Conservation (phyloP, 2,329 filamentous ascomycete species). For the Penicillium glabrum region DNA sequence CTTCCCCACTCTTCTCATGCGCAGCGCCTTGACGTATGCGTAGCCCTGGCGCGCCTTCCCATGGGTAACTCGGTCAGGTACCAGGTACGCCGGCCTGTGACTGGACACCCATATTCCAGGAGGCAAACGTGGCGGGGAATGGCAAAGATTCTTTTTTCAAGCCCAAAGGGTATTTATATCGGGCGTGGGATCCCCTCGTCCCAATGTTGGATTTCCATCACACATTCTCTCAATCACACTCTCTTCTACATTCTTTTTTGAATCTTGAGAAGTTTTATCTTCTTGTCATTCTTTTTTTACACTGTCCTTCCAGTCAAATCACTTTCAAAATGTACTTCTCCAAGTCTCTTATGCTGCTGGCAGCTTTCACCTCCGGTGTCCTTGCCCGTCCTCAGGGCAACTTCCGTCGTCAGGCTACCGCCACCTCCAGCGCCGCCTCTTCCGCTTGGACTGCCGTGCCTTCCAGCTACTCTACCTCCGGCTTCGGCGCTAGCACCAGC, state of each 20-base stretch:
- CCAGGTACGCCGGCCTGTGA: constrained; percentile 9
- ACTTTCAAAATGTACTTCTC: constrained; percentile 30
- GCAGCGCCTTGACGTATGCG: constrained; percentile 8
- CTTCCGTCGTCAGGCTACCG: constrained; percentile 21
- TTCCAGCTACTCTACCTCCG: constrained; percentile 24
- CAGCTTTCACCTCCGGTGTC: constrained; percentile 27
- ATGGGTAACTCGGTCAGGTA: constrained; percentile 9
- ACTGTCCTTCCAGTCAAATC: constrained; percentile 9
- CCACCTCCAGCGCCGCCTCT: constrained; percentile 1
- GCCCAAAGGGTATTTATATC: neutral
- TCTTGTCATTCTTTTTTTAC: neutral
- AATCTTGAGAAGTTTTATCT: neutral
- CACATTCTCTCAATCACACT: neutral
- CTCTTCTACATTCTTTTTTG: neutral
- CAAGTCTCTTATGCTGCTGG: constrained; percentile 34
- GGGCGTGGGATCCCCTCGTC: neutral
- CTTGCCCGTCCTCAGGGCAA: constrained; percentile 22
- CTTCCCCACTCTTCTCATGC: neutral
- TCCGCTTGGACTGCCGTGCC: constrained; percentile 20
- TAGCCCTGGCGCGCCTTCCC: constrained; percentile 1
- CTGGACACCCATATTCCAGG: neutral
- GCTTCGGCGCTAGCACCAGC: constrained; percentile 33
- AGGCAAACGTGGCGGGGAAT: constrained; percentile 1
- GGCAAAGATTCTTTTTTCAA: neutral
- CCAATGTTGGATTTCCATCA: neutral